Conservation (phyloP, 345 rosid genomes). For the Syzygium oleosum region DNA sequence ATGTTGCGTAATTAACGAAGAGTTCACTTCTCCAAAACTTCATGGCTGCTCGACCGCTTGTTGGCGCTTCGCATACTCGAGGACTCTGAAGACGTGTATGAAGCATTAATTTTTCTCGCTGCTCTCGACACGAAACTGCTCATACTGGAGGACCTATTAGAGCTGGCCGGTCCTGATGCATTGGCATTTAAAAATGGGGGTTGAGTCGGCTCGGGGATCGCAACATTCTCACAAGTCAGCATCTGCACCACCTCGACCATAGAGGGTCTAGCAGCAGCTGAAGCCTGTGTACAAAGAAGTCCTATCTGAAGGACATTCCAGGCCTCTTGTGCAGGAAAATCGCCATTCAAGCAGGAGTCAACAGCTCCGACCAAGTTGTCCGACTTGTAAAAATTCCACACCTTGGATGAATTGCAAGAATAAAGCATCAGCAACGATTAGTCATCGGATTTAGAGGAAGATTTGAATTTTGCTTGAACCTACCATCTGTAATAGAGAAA, state of each 20-base stretch:
- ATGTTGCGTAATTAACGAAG: not conserved
- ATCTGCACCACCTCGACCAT: constrained; percentile 50
- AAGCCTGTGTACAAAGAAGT: constrained; percentile 69
- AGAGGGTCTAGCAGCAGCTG: constrained; percentile 37
- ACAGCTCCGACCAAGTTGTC: constrained; percentile 17
- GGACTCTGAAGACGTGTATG: not conserved
- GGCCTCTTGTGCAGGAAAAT: constrained; percentile 27
- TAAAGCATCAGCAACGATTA: not conserved
- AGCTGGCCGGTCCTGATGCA: not conserved
- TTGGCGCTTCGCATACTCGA: not conserved
- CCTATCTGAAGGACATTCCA: constrained; percentile 54
- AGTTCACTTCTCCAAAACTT: not conserved
- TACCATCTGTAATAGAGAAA: constrained; percentile 46
- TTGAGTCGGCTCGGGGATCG: constrained; percentile 45
- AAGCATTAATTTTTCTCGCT: not conserved
- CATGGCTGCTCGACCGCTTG: not conserved
- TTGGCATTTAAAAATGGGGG: constrained; percentile 75
- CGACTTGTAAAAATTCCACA: constrained; percentile 55
- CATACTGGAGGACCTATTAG: not conserved
- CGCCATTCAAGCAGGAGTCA: constrained; percentile 26
- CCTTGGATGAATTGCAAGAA: constrained; percentile 20
- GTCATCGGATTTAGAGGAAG: not conserved
- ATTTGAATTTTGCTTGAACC: constrained; percentile 1
- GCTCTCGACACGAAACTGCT: not conserved
- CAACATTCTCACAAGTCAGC: constrained; percentile 23